Conservation (phyloP, 1,284 basidiomycete species). For the Peniophora sp. region DNA sequence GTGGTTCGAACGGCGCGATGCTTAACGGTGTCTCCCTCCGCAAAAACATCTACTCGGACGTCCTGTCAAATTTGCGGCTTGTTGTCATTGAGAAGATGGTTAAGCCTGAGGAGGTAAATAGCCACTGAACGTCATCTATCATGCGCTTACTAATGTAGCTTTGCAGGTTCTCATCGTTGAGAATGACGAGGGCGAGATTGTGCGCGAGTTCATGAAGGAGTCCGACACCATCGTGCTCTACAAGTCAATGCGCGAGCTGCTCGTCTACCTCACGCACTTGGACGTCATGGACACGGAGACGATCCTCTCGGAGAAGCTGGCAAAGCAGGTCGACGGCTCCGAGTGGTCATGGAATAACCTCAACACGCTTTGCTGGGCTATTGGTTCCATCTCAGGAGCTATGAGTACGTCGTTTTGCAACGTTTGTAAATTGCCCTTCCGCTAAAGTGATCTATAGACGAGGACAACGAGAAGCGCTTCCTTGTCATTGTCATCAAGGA, state of each 20-base stretch:
- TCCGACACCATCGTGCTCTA: conserved; percentile 98
- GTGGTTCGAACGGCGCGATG: conserved; percentile 57
- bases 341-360: conserved; percentile 99
- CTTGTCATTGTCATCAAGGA: conserved; percentile 99
- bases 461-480: conserved; percentile 99
- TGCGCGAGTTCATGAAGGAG: conserved; percentile 99
- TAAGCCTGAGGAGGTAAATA: conserved; percentile 92
- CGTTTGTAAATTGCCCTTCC: conserved; percentile 4
- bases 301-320: conserved; percentile 94
- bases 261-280: conserved; percentile 95
- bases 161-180: conserved; percentile 91
- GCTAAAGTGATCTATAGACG: conserved; percentile 47
- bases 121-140: neutral
- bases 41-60: conserved; percentile 93
- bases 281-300: conserved; percentile 96
- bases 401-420: conserved; percentile 71
- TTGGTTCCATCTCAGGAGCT: conserved; percentile 97
- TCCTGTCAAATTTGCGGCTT: conserved; percentile 89
- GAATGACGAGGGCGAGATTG: conserved; percentile 99
- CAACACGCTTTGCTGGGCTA: conserved; percentile 99
- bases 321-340: conserved; percentile 94
- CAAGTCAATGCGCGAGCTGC: conserved; percentile 97
- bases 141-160: conserved; percentile 8
- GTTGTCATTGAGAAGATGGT: conserved; percentile 99
- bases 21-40: conserved; percentile 74